Conservation (phyloP, 1,284 basidiomycete species). For the Tilletia caries region DNA sequence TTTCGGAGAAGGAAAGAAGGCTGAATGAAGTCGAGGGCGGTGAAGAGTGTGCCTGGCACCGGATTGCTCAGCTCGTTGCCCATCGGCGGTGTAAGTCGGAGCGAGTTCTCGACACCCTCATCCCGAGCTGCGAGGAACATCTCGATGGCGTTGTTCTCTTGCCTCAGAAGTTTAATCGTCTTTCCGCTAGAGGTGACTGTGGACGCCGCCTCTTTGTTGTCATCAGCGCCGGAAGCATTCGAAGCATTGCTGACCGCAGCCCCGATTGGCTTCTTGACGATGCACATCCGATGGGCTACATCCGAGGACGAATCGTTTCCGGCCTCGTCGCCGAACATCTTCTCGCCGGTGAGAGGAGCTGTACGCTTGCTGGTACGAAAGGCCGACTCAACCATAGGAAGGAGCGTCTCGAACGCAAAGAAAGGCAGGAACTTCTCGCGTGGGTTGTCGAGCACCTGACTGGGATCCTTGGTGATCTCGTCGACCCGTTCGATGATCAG, state of each 20-base stretch:
- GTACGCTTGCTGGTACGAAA: constrained; percentile 8
- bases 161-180: neutral
- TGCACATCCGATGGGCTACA: neutral
- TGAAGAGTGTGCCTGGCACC: neutral
- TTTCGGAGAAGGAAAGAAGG: constrained; percentile 2
- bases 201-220: neutral
- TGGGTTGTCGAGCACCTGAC: neutral
- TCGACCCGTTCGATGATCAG: constrained; percentile 15
- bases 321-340: neutral
- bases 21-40: constrained; percentile 13
- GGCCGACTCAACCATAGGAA: constrained; percentile 10
- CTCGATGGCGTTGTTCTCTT: neutral
- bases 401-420: constrained; percentile 12
- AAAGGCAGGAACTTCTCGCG: constrained; percentile 6
- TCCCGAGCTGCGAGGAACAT: constrained; percentile 11
- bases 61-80: neutral
- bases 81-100: constrained; percentile 11
- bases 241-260: neutral
- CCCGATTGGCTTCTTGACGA: neutral
- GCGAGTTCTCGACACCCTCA: constrained; percentile 5
- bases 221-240: too few relatives aligned
- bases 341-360: constrained; percentile 11
- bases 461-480: constrained; percentile 2
- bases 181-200: neutral
- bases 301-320: neutral